Percentiles rank a stretch among this genome's conserved stretches.
phyloP scores from a whole-genome alignment of 2,329 filamentous ascomycete genomes.

The Ophiostoma piceae region DNA sequence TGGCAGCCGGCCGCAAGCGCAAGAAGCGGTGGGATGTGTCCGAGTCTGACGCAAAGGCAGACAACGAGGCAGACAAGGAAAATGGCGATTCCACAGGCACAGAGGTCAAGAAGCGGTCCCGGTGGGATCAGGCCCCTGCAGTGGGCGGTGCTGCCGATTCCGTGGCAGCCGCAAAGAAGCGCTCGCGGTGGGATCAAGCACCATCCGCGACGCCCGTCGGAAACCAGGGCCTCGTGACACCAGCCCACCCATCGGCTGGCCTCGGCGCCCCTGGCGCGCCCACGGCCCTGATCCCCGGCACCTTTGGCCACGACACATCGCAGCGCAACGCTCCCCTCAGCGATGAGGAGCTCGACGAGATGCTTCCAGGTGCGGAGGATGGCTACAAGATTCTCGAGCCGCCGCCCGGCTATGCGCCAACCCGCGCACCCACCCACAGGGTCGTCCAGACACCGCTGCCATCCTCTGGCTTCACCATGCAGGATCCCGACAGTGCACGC shows the following conservation, averaged over 20 bases:
- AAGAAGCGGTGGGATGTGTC: slow-evolving; percentile 93
- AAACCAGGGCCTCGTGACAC: slow-evolving; percentile 68
- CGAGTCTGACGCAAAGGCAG: slow-evolving; percentile 44
- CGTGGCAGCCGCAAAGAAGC: slow-evolving; percentile 62
- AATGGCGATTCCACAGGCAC: slow-evolving; percentile 33
- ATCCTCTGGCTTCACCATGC: slow-evolving; percentile 92
- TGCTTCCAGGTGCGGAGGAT: slow-evolving; percentile 81
- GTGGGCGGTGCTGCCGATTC: slow-evolving; percentile 41
- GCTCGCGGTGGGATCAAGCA: slow-evolving; percentile 89
- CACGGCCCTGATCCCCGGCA: slow-evolving; percentile 30
- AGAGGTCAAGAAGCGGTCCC: slow-evolving; percentile 68
- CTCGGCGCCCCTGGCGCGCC: slow-evolving; percentile 41
- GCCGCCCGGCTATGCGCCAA: slow-evolving; percentile 84
- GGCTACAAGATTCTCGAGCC: slow-evolving; percentile 90
- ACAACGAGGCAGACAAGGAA: slow-evolving; percentile 33
- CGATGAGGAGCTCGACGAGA: slow-evolving; percentile 87
- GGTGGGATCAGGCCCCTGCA: slow-evolving; percentile 80
- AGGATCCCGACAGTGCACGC: slow-evolving; percentile 81
- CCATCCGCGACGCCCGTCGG: slow-evolving; percentile 69
- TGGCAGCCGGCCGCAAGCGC: slow-evolving; percentile 64
- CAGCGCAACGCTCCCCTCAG: slow-evolving; percentile 75
- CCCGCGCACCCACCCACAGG: slow-evolving; percentile 70
- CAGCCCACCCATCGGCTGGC: slow-evolving; percentile 62
- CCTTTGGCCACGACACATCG: slow-evolving; percentile 77
- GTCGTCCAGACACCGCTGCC: slow-evolving; percentile 67